Percentiles rank a stretch among this genome's conserved stretches.
phyloP scores from a whole-genome alignment of 2,329 filamentous ascomycete genomes.

The Venturia asperata region DNA sequence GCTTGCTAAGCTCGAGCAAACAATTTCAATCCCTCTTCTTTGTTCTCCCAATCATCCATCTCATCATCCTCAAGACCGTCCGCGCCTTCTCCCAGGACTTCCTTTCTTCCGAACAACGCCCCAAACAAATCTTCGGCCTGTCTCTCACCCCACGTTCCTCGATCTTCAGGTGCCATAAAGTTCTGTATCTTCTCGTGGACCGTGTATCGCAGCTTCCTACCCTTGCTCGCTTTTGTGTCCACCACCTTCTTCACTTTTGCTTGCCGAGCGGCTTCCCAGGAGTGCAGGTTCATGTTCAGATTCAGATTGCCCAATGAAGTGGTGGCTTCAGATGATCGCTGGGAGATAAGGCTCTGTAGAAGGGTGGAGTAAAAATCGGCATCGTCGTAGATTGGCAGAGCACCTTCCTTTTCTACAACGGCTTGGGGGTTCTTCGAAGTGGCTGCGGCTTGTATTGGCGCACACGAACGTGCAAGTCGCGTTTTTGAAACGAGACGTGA shows the following conservation, averaged over 20 bases:
- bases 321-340: conserved; percentile 62
- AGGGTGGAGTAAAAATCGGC: conserved; percentile 91
- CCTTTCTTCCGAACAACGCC: conserved; percentile 42
- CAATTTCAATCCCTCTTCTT: conserved; percentile 33
- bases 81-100: conserved; percentile 39
- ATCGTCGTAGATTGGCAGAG: conserved; percentile 69
- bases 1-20: conserved; percentile 24
- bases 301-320: conserved; percentile 35
- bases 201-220: conserved; percentile 85
- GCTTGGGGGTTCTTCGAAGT: conserved; percentile 48
- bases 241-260: conserved; percentile 79
- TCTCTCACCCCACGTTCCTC: conserved; percentile 68
- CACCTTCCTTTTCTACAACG: conserved; percentile 19
- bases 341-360: conserved; percentile 86
- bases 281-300: conserved; percentile 24
- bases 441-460: conserved; percentile 59
- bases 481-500: conserved; percentile 64
- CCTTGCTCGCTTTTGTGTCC: conserved; percentile 92
- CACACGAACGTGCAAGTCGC: conserved; percentile 66
- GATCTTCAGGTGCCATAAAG: conserved; percentile 90
- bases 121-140: conserved; percentile 61
- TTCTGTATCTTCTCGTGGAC: conserved; percentile 97
- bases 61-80: conserved; percentile 28
- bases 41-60: conserved; percentile 31
- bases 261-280: conserved; percentile 62